Evolutionary conservation across 331 rosid genomes (phyloP).

Genomic region (Pyrus hybrid): DNA sequence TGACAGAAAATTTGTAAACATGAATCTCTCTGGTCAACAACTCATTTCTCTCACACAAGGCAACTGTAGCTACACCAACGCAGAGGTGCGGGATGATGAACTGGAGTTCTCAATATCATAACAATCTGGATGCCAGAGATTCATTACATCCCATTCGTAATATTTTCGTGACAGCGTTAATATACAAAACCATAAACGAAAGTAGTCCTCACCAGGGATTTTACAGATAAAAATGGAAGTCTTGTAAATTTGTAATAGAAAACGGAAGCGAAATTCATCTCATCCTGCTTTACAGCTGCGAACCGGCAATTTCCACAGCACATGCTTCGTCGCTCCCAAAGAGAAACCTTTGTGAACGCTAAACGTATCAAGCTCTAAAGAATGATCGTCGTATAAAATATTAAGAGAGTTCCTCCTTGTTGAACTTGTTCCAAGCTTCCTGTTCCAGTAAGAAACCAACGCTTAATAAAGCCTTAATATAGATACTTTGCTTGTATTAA

Average conservation of each 20-base stretch:
- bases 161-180: not conserved
- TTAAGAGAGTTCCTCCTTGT: constrained; percentile 38
- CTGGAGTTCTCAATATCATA: not conserved
- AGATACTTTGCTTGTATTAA: not conserved
- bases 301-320: not conserved
- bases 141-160: not conserved
- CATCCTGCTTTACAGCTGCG: not conserved
- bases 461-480: not conserved
- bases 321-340: not conserved
- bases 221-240: constrained; percentile 1
- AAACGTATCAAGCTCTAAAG: not conserved
- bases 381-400: not conserved
- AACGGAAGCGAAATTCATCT: not conserved
- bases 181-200: not conserved
- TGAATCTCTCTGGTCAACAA: not conserved
- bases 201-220: constrained; percentile 2
- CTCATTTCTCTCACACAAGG: not conserved
- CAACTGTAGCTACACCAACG: not conserved
- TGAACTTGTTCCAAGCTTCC: constrained; percentile 52
- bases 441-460: constrained; percentile 17
- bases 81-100: too few relatives aligned
- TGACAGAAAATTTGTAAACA: not conserved
- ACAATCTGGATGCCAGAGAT: not conserved
- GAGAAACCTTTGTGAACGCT: not conserved
- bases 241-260: not conserved